phyloP scores from a whole-genome alignment of 148 eudicot species.

The Silene conica region DNA sequence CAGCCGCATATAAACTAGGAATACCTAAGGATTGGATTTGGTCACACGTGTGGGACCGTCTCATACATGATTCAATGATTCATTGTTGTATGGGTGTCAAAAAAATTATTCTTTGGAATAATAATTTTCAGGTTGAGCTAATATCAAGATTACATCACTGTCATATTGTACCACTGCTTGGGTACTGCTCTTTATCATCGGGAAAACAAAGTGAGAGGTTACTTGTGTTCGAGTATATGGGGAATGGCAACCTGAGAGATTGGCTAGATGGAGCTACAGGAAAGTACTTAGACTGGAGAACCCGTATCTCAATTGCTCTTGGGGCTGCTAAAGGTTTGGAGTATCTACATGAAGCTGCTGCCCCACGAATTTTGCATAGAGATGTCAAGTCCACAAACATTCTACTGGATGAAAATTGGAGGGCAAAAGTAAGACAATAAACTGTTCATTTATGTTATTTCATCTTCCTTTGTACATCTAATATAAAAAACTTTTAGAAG shows the following conservation, averaged over 20 bases:
- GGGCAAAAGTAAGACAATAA: conserved; percentile 59
- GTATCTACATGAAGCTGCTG: conserved; percentile 97
- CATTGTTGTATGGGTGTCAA: neutral
- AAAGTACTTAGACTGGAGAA: conserved; percentile 63
- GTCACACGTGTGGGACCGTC: neutral
- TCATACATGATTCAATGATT: neutral
- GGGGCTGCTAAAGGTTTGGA: conserved; percentile 98
- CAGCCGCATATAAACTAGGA: neutral
- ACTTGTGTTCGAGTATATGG: conserved; percentile 73
- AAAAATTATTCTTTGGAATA: neutral
- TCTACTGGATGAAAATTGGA: conserved; percentile 79
- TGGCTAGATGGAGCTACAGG: conserved; percentile 66
- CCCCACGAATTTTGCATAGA: conserved; percentile 91
- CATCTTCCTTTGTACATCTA: neutral
- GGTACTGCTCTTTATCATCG: conserved; percentile 64
- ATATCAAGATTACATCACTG: conserved; percentile 85
- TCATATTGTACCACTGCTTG: conserved; percentile 85
- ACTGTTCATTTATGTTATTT: neutral
- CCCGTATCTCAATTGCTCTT: conserved; percentile 76
- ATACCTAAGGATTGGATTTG: neutral
- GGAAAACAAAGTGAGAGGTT: conserved; percentile 75
- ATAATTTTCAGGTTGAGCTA: conserved; percentile 61
- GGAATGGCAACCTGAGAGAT: conserved; percentile 81
- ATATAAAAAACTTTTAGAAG: neutral
- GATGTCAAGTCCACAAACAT: conserved; percentile 93